Evolutionary conservation across 306 rosid genomes (phyloP), one percentile per base, ranked within the genome.

Genomic region (Begonia fuchsioides): DNA sequence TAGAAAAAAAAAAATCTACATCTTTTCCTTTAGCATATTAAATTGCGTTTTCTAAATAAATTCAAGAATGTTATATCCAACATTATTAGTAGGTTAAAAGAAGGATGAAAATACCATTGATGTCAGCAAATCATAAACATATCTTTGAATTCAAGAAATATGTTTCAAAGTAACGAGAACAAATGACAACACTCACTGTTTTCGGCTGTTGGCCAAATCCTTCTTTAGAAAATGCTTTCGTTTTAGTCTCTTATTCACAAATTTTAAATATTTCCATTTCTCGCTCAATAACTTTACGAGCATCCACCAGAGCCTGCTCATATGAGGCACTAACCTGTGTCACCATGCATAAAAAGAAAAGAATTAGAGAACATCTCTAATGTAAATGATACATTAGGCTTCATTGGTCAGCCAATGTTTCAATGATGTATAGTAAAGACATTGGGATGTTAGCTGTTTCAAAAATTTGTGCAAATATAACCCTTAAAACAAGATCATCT

Each of bases 211-310:
- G 97, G 59, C 83, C 97, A 65, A 88, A 65, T 16, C 97, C 97
- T 81, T 88, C 97, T 70, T 88, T 88, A 9, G 96, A 88, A 66
- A 88, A 88, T 8, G 97, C 97, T 69, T 88, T 88, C 18, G 97
- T 88, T 64, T 88, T 88, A 1, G 95, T 88, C 79, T 88, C 97
- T 77, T 88, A 83, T 67, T 88, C 97, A 49, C 97, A 88, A 11
- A 88, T 68, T 76, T 88, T 88, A 60, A 88, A 88, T 68, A 94
- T 75, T 70, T 90, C 97, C 97, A 90, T 90, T 73, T 90, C 97
- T n/a, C 95, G 95, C 67, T 90, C 95, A 52, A 90, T 90, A 35
- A 55, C 70, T 73, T 90, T 84, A 39, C 97, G 97, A 43, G 97
- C 84, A 81, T 90, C 97, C 69, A 90, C 86, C 71, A 90, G 65